Conservation (phyloP, 83 land plant species). For the Larix sibirica region DNA sequence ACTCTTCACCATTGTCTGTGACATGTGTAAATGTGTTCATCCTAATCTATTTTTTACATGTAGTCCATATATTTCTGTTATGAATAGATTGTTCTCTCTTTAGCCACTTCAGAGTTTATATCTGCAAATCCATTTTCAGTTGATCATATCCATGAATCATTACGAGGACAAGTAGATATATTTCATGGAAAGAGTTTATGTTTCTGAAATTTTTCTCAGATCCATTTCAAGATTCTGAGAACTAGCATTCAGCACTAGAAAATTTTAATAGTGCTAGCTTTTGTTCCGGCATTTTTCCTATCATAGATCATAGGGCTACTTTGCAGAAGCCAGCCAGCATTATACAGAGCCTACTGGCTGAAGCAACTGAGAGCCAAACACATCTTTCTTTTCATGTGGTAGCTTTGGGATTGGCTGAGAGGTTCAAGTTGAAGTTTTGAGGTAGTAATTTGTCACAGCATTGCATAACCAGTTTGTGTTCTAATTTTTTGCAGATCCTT, state of each 20-base stretch:
- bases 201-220: background rate
- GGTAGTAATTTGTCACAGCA: background rate
- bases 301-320: background rate
- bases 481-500: constrained; percentile 50
- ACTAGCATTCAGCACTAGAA: background rate
- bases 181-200: background rate
- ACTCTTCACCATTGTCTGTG: no score
- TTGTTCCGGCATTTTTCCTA: background rate
- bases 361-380: no score
- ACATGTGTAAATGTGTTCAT: no score
- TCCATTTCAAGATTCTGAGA: background rate
- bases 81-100: background rate
- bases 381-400: no score
- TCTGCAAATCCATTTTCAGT: no score
- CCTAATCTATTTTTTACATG: background rate
- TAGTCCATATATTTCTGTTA: background rate
- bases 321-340: no score
- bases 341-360: no score
- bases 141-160: no score
- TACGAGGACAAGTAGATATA: background rate
- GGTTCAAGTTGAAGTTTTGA: background rate
- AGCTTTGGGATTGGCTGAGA: no score
- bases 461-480: background rate
- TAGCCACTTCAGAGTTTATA: constrained; percentile 6
- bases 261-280: background rate